phyloP scores from a whole-genome alignment of 352 stramenopile species.

The Globisporangium perplexum region DNA sequence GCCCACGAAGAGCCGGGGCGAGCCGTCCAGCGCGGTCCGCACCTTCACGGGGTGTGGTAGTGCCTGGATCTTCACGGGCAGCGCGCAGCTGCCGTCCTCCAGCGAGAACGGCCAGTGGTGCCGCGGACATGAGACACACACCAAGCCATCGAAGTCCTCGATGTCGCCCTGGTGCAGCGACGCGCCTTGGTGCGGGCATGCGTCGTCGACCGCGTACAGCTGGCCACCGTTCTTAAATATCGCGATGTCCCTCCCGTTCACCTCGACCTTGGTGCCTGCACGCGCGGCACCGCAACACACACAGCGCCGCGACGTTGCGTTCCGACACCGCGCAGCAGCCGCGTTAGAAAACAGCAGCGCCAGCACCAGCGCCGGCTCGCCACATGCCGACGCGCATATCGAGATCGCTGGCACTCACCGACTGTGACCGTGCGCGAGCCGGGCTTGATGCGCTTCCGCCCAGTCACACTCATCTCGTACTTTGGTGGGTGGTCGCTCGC shows the following conservation, averaged over 20 bases:
- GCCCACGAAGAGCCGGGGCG: slow-evolving; percentile 56
- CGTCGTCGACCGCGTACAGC: slow-evolving; percentile 74
- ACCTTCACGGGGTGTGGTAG: slow-evolving; percentile 65
- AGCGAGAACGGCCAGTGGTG: slow-evolving; percentile 84
- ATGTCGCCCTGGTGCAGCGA: slow-evolving; percentile 84
- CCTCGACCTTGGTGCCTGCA: slow-evolving; percentile 41
- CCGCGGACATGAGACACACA: slow-evolving; percentile 70
- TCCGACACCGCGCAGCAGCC: too few relatives aligned
- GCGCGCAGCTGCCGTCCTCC: slow-evolving; percentile 61
- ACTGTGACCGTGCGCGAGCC: slow-evolving; percentile 48
- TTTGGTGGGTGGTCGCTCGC: slow-evolving; percentile 57
- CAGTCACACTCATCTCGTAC: slow-evolving; percentile 74
- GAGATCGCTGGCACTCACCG: slow-evolving; percentile 30
- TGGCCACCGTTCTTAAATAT: slow-evolving; percentile 73
- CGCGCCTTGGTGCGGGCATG: slow-evolving; percentile 73
- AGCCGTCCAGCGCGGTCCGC: slow-evolving; percentile 30
- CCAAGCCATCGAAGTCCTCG: slow-evolving; percentile 67
- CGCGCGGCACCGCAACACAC: too few relatives aligned
- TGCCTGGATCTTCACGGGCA: slow-evolving; percentile 39
- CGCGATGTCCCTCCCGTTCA: slow-evolving; percentile 71
- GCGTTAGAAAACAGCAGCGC: background rate
- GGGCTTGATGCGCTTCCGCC: slow-evolving; percentile 65
- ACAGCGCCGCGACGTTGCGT: too few relatives aligned
- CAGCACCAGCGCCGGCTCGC: background rate
- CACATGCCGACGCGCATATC: background rate